Base-by-base conservation (phyloP, 23 red algal genomes). In the Gracilaria domingensis region DNA sequence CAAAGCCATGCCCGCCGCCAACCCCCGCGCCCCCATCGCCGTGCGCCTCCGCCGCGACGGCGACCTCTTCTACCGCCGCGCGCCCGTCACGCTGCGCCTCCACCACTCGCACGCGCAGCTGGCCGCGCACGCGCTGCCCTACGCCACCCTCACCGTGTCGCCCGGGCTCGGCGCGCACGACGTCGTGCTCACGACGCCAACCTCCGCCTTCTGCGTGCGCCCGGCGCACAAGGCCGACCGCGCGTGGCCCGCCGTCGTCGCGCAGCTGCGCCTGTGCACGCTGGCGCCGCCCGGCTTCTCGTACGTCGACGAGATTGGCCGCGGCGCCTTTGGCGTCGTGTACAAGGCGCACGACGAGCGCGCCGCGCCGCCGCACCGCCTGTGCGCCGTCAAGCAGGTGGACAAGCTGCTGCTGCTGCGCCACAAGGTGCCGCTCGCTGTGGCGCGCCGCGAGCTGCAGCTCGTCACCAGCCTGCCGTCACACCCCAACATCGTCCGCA, bases 41-140 rank as follows among this genome's bases (percentile, higher is more conserved):
- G 66, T 71, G 26, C 66, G 66, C n/a, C 2, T 71, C 5, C 66
- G 66, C 66, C 12, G 4, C 12, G 26, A 71, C 66, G 66, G 66
- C 14, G 66, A 71, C 66, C 66, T 71, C 5, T 71, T 71, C 66
- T 71, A 11, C 66, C n/a, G 66, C 26, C 66, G 66, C 66, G 26
- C n/a, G 17, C 30, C 66, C 66, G 30, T 37, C 2, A 17, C 14
- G 35, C 66, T 71, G 30, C 6, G 4, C 66, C 4, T 71, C 5
- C 14, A 17, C 28, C 5, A 12, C 12, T 2, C 66, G 17, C 66
- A 71, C 30, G 66, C 25, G 17, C 30, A 16, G 30, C 35, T 71
- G 12, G 66, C 5, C 26, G 17, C 17, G 17, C 66, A 71, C 66
- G 5, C 12, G 12, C 66, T 71, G 30, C 66, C 66, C 5, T 39